Evolutionary conservation across 768 basidiomycete genomes (phyloP).

Genomic region (Inosperma sp.): DNA sequence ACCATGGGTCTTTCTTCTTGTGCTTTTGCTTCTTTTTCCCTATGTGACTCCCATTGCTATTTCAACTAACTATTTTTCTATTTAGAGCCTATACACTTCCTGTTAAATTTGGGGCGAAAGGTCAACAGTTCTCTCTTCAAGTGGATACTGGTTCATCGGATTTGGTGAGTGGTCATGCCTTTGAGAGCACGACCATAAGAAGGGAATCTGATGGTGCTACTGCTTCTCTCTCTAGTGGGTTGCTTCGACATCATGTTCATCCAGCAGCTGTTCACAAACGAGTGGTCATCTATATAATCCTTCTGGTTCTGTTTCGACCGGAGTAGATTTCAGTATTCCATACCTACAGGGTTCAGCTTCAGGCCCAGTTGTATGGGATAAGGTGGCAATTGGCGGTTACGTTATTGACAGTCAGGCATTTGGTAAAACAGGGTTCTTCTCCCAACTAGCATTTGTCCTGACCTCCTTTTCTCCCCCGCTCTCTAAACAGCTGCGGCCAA

Average conservation of each 20-base stretch:
- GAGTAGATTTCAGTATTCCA: constrained; percentile 41
- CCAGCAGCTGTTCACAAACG: constrained; percentile 45
- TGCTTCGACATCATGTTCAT: constrained; percentile 59
- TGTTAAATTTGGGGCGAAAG: constrained; percentile 45
- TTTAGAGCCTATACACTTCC: constrained; percentile 63
- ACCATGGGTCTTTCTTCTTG: not conserved
- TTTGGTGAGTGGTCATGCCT: constrained; percentile 44
- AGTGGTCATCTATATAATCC: constrained; percentile 55
- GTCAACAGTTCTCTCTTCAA: constrained; percentile 57
- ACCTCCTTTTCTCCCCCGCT: too few relatives aligned
- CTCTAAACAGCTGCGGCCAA: constrained; percentile 66
- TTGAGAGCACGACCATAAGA: too few relatives aligned
- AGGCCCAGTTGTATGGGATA: constrained; percentile 71
- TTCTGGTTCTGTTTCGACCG: constrained; percentile 40
- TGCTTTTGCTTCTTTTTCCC: not conserved
- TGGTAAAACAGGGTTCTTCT: too few relatives aligned
- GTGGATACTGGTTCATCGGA: constrained; percentile 83
- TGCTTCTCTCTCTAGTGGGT: constrained; percentile 81
- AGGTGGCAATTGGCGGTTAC: constrained; percentile 59
- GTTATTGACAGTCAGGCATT: constrained; percentile 61
- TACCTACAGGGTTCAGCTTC: constrained; percentile 57
- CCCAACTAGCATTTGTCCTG: too few relatives aligned
- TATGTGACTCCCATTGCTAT: not conserved
- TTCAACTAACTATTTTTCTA: constrained; percentile 3
- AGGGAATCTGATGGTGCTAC: too few relatives aligned